phyloP scores from a whole-genome alignment of 768 basidiomycete genomes.

The Lactarius psammicola region DNA sequence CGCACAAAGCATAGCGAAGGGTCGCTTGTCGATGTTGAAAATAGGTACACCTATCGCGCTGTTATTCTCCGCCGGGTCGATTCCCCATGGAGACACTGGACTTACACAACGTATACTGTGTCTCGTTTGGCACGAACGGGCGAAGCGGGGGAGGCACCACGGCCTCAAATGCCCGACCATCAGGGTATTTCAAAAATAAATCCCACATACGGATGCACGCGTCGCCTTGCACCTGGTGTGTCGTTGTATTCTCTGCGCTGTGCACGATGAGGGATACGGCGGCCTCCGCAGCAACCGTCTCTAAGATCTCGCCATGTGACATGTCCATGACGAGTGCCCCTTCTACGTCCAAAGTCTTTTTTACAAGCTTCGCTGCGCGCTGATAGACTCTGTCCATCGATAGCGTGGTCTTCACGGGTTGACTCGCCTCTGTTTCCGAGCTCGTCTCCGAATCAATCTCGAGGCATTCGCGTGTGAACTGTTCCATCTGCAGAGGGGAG shows the following conservation, averaged over 20 bases:
- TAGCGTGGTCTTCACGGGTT: constrained; percentile 28
- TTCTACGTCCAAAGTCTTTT: constrained; percentile 87
- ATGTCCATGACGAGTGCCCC: constrained; percentile 92
- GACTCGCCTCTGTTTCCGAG: constrained; percentile 39
- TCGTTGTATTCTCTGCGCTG: constrained; percentile 58
- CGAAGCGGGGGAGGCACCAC: constrained; percentile 81
- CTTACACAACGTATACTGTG: constrained; percentile 87
- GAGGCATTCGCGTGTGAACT: constrained; percentile 91
- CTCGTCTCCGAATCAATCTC: constrained; percentile 73
- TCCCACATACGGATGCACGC: constrained; percentile 74
- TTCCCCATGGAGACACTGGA: background rate
- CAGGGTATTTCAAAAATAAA: constrained; percentile 77
- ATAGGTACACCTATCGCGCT: constrained; percentile 72
- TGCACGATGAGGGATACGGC: constrained; percentile 69
- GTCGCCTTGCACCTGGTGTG: constrained; percentile 56
- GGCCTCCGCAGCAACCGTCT: constrained; percentile 60
- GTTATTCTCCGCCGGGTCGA: constrained; percentile 10
- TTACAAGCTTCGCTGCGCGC: constrained; percentile 85
- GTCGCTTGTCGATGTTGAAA: constrained; percentile 89
- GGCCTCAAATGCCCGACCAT: constrained; percentile 86
- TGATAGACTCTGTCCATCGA: constrained; percentile 90
- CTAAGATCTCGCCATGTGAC: constrained; percentile 83
- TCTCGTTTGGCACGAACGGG: constrained; percentile 73
- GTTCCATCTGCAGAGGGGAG: constrained; percentile 67
- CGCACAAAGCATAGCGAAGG: constrained; percentile 87